These are phyloP conservation scores for Mortierella claussenii DNA, from an alignment of 192 early-diverging fungal genomes.

Conservation along the genomic window DNA sequence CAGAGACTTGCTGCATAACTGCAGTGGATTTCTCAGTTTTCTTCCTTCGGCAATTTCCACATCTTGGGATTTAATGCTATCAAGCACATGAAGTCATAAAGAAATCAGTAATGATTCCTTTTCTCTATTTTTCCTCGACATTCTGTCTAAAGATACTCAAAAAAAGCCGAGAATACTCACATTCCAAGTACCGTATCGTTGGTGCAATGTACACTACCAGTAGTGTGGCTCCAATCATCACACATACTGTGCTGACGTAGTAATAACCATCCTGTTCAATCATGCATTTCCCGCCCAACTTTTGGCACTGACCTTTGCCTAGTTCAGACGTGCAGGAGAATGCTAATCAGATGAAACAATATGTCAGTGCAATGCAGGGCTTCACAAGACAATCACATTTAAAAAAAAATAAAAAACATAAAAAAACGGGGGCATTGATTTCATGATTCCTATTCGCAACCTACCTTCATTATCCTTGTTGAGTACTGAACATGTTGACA, in stretches of 20 bases:
- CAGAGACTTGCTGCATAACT: too few relatives aligned
- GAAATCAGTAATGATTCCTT: too few relatives aligned
- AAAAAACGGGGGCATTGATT: background rate
- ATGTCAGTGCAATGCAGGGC: too few relatives aligned
- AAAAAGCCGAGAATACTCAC: too few relatives aligned
- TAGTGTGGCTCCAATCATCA: slow-evolving; percentile 68
- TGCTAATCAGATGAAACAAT: background rate
- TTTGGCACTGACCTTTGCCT: slow-evolving; percentile 69
- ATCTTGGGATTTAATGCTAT: slow-evolving; percentile 42
- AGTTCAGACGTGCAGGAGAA: slow-evolving; percentile 75
- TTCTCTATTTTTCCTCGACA: too few relatives aligned
- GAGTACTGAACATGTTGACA: slow-evolving; percentile 72
- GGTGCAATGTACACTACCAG: slow-evolving; percentile 71
- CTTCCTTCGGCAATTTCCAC: slow-evolving; percentile 27
- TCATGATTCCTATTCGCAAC: background rate
- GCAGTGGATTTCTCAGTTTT: too few relatives aligned
- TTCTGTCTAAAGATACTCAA: too few relatives aligned
- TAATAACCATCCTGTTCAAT: slow-evolving; percentile 92
- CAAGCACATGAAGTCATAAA: background rate
- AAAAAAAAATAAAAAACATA: background rate
- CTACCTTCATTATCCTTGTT: slow-evolving; percentile 22
- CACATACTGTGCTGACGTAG: slow-evolving; percentile 74
- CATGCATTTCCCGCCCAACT: slow-evolving; percentile 73
- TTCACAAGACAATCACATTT: too few relatives aligned
- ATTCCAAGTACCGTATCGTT: slow-evolving; percentile 55